Evolutionary conservation across 495 filamentous ascomycete species (phyloP).

Genomic region (Astrothelium macrocarpum): DNA sequence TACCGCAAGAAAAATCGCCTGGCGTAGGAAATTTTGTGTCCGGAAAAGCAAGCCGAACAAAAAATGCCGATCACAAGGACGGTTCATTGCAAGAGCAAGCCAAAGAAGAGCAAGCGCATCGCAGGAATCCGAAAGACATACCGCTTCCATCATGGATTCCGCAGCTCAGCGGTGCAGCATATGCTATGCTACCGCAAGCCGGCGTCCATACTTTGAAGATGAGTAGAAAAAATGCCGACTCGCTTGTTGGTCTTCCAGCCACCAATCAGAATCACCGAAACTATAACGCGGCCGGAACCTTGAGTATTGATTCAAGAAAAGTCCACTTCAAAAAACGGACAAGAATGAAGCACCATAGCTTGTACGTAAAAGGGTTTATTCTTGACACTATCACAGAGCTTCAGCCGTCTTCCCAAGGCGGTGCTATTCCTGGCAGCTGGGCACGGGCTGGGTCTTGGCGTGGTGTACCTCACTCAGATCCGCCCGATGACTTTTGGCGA

Average conservation of each 20-base stretch:
- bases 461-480: constrained; percentile 10
- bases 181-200: neutral
- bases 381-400: neutral
- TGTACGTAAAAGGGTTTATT: constrained; percentile 9
- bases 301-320: neutral
- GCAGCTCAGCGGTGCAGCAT: constrained; percentile 6
- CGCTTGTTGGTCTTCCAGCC: constrained; percentile 7
- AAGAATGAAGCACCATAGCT: constrained; percentile 1
- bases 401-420: neutral
- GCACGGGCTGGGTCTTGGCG: neutral
- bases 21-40: neutral
- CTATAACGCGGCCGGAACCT: constrained; percentile 10
- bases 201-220: constrained; percentile 10
- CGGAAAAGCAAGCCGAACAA: neutral
- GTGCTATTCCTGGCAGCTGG: constrained; percentile 7
- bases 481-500: constrained; percentile 13
- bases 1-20: neutral
- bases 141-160: constrained; percentile 10
- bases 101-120: neutral
- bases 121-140: constrained; percentile 3
- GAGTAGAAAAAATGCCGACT: constrained; percentile 13
- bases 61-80: neutral
- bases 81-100: neutral
- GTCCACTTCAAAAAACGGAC: constrained; percentile 25
- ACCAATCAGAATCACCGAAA: neutral